Evolutionary conservation across 345 rosid species (phyloP).

Genomic region (Corchorus capsularis): DNA sequence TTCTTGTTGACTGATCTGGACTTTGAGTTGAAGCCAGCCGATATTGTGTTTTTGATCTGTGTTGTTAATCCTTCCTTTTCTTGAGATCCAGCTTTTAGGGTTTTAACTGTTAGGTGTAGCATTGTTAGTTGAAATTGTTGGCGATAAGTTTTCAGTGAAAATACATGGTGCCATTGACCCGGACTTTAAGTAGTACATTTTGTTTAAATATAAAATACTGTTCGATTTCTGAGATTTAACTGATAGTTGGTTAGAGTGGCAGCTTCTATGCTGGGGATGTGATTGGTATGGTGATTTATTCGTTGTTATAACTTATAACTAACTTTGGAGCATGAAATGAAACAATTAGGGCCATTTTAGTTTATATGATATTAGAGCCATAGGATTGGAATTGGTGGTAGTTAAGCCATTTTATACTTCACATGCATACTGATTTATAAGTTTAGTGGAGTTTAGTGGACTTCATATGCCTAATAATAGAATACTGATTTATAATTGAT

Average conservation of each 20-base stretch:
- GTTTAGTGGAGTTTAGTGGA: neutral
- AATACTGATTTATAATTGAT: neutral
- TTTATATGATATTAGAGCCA: neutral
- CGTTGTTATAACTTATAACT: neutral
- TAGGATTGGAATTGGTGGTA: neutral
- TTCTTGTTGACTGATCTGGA: constrained; percentile 42
- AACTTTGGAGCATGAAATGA: neutral
- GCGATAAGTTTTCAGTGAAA: neutral
- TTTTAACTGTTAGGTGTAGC: neutral
- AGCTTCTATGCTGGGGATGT: neutral
- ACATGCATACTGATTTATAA: neutral
- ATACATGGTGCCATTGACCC: constrained; percentile 17
- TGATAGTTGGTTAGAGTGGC: neutral
- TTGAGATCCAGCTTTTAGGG: constrained; percentile 13
- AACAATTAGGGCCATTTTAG: neutral
- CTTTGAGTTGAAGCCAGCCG: constrained; percentile 23
- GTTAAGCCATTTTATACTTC: neutral
- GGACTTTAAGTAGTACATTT: constrained; percentile 5
- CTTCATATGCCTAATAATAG: neutral
- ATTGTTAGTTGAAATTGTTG: constrained; percentile 8
- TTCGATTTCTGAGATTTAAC: neutral
- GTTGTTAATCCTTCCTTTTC: neutral
- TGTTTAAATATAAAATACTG: neutral
- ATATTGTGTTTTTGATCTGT: constrained; percentile 17
- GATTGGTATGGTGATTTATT: neutral